Conservation (phyloP, 768 basidiomycete genomes). For the Agaricus sinodeliciosus region DNA sequence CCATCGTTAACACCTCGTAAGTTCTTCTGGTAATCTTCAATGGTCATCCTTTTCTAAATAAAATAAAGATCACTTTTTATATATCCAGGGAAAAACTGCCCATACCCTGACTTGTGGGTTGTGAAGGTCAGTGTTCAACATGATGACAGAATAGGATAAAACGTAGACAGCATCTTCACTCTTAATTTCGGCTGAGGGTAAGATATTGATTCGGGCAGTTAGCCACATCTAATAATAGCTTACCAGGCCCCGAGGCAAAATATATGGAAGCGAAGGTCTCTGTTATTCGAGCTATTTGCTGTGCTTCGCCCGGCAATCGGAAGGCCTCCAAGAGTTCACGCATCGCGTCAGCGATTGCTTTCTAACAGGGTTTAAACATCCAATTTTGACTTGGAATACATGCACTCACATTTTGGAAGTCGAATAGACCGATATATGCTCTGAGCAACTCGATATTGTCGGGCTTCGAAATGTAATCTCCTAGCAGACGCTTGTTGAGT, state of each 20-base stretch:
- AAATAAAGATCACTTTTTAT: neutral
- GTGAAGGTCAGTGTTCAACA: conserved; percentile 97
- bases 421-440: conserved; percentile 83
- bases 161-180: conserved; percentile 92
- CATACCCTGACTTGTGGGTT: conserved; percentile 87
- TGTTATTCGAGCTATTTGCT: conserved; percentile 90
- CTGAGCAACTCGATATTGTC: conserved; percentile 82
- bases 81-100: neutral
- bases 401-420: conserved; percentile 74
- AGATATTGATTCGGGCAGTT: conserved; percentile 3
- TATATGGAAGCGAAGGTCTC: conserved; percentile 92
- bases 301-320: conserved; percentile 90
- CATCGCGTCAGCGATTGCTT: conserved; percentile 94
- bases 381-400: neutral
- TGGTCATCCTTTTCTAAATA: conserved; percentile 86
- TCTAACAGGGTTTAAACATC: conserved; percentile 37
- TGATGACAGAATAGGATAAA: conserved; percentile 89
- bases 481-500: conserved; percentile 88
- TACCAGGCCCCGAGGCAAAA: conserved; percentile 80
- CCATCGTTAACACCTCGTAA: conserved; percentile 89
- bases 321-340: conserved; percentile 91
- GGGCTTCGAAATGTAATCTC: conserved; percentile 87
- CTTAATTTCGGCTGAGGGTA: conserved; percentile 72
- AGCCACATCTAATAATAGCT: conserved; percentile 14
- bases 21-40: conserved; percentile 92